Evolutionary conservation across 129 eudicot genomes (phyloP).

Genomic region (Artemisia annua): DNA sequence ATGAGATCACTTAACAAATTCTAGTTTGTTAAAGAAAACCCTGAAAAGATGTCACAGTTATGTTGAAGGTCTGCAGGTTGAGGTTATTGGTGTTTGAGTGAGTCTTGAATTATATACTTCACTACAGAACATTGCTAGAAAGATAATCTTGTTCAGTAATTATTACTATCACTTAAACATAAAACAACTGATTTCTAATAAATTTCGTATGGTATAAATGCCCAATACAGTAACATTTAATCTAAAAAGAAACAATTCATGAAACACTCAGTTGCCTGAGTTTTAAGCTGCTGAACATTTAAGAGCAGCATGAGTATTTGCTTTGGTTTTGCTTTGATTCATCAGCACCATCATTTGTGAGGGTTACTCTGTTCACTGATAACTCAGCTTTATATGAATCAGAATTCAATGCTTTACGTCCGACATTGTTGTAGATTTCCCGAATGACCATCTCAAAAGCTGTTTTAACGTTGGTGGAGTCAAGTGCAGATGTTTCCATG

Average conservation of each 20-base stretch:
- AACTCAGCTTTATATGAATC: conserved; percentile 74
- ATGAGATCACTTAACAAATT: conserved; percentile 9
- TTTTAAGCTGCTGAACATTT: conserved; percentile 5
- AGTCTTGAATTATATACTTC: no score
- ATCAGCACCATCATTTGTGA: conserved; percentile 30
- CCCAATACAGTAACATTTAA: background rate
- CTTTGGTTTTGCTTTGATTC: conserved; percentile 42
- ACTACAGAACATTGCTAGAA: background rate
- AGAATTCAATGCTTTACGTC: conserved; percentile 66
- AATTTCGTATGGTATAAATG: background rate
- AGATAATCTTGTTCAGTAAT: background rate
- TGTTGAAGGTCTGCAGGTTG: no score
- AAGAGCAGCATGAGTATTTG: conserved; percentile 56
- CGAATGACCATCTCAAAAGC: conserved; percentile 65
- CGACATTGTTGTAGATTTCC: conserved; percentile 67
- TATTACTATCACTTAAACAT: background rate
- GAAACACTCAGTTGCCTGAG: conserved; percentile 4
- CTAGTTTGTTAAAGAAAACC: background rate
- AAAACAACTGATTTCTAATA: conserved; percentile 1
- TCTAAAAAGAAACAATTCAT: background rate
- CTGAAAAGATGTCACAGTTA: no score
- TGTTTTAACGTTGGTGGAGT: conserved; percentile 66
- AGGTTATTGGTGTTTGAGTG: no score
- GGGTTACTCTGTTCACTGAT: conserved; percentile 59
- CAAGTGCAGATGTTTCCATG: conserved; percentile 75